phyloP scores from a whole-genome alignment of 345 rosid genomes.

The Ailanthus altissimus region DNA sequence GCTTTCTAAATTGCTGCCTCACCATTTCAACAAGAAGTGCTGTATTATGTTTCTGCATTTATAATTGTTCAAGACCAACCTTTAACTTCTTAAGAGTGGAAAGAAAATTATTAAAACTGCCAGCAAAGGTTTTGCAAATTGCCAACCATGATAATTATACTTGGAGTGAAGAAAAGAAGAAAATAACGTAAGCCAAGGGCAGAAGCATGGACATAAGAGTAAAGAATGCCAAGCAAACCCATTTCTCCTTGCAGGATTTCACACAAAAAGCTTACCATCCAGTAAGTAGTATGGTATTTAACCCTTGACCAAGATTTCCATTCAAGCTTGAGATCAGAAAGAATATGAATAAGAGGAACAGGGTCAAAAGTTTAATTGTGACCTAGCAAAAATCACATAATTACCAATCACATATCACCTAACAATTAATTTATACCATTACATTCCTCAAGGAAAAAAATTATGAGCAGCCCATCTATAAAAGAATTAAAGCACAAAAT shows the following conservation, averaged over 20 bases:
- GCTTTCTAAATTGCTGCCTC: slow-evolving; percentile 81
- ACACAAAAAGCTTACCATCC: neutral
- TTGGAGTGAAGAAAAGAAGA: neutral
- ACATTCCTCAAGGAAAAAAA: neutral
- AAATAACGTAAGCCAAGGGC: neutral
- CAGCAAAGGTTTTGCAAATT: neutral
- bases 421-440: neutral
- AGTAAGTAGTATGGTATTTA: neutral
- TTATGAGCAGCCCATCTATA: neutral
- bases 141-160: neutral
- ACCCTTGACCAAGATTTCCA: neutral
- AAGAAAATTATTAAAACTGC: neutral
- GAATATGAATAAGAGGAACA: neutral
- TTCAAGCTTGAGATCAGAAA: neutral
- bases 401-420: neutral
- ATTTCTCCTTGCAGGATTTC: neutral
- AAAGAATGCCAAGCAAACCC: neutral
- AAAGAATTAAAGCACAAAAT: neutral
- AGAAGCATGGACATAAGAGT: neutral
- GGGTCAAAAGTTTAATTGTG: neutral
- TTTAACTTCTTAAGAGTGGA: neutral
- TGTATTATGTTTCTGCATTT: slow-evolving; percentile 84
- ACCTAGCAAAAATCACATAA: neutral
- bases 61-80: neutral
- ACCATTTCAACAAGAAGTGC: slow-evolving; percentile 73